Evolutionary conservation across 2,329 filamentous ascomycete species (phyloP).

Genomic region (Penicillium crustosum): DNA sequence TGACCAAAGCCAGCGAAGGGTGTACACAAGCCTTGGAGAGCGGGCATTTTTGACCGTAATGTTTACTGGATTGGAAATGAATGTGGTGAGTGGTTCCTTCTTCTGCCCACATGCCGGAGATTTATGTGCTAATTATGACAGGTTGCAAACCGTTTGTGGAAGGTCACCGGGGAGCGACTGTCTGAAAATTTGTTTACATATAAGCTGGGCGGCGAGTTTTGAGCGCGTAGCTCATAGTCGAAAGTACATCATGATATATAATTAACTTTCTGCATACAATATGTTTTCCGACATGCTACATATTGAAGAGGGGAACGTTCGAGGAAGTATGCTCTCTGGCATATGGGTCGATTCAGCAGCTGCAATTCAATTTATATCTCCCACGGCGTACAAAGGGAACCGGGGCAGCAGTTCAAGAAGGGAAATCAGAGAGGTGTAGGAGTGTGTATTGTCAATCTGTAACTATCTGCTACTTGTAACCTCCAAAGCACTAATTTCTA

Average conservation of each 20-base stretch:
- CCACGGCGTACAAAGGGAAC: too few species aligned
- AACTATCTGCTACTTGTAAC: too few species aligned
- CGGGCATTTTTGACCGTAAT: not conserved
- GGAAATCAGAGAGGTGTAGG: too few species aligned
- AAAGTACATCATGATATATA: not conserved
- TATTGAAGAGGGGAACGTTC: too few species aligned
- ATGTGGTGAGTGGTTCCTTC: not conserved
- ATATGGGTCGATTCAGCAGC: too few species aligned
- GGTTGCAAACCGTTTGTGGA: not conserved
- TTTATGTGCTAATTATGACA: not conserved
- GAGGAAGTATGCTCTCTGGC: too few species aligned
- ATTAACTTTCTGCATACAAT: too few species aligned
- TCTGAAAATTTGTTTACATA: not conserved
- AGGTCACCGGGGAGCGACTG: not conserved
- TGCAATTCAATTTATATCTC: too few species aligned
- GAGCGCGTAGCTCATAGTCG: not conserved
- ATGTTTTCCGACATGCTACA: too few species aligned
- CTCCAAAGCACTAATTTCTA: too few species aligned
- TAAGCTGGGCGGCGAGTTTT: not conserved
- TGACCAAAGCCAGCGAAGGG: not conserved
- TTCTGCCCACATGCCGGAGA: not conserved
- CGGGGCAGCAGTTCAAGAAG: too few species aligned
- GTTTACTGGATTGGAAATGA: not conserved
- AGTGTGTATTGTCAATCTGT: too few species aligned
- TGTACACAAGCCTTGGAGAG: not conserved